These are phyloP conservation scores for Ochromonas danica DNA, from an alignment of 108 stramenopile genomes.

Conservation along the genomic window DNA sequence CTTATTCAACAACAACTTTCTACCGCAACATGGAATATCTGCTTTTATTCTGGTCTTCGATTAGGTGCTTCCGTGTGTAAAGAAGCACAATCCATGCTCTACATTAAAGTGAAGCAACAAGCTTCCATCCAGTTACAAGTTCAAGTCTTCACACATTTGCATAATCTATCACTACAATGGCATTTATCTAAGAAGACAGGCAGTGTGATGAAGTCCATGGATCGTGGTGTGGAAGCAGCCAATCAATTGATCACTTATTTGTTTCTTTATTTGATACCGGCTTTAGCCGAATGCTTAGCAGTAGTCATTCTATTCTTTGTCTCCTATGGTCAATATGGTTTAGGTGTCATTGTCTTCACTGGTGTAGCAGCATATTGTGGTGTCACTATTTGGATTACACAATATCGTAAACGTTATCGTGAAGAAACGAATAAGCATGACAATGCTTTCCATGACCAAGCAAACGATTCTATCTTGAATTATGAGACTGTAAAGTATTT, in stretches of 20 bases:
- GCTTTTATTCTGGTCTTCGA: conserved; percentile 63
- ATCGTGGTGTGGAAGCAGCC: conserved; percentile 72
- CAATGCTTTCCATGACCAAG: conserved; percentile 87
- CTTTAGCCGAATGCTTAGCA: conserved; percentile 76
- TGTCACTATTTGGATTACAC: conserved; percentile 81
- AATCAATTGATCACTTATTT: conserved; percentile 78
- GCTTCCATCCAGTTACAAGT: conserved; percentile 89
- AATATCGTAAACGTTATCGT: conserved; percentile 94
- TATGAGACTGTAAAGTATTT: conserved; percentile 97
- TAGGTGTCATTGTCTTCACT: conserved; percentile 77
- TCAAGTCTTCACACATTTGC: conserved; percentile 81
- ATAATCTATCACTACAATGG: conserved; percentile 84
- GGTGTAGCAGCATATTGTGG: conserved; percentile 80
- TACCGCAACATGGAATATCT: not conserved
- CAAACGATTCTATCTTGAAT: conserved; percentile 84
- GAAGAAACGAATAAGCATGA: conserved; percentile 80
- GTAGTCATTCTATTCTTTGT: conserved; percentile 81
- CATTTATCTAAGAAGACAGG: conserved; percentile 89
- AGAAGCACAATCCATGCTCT: conserved; percentile 83
- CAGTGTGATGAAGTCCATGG: conserved; percentile 84
- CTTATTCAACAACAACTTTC: conserved; percentile 59
- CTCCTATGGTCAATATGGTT: conserved; percentile 68
- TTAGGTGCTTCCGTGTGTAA: conserved; percentile 70
- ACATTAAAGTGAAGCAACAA: conserved; percentile 91
- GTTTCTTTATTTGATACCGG: conserved; percentile 86